phyloP scores from a whole-genome alignment of 192 early-diverging fungal species.

The Linnemannia schmuckeri region DNA sequence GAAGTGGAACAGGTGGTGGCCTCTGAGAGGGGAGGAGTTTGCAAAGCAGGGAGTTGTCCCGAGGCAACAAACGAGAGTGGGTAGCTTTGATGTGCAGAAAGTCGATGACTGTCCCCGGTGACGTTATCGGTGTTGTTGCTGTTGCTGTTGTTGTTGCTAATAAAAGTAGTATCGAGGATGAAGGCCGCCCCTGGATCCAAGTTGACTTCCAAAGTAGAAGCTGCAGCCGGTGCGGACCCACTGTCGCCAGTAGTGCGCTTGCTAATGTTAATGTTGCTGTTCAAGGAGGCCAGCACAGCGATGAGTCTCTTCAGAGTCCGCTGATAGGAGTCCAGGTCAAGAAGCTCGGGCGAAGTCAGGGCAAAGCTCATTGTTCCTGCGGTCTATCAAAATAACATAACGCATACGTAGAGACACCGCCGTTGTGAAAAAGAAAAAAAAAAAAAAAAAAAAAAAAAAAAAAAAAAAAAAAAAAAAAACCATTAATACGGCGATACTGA shows the following conservation, averaged over 20 bases:
- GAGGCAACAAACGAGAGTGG: conserved; percentile 34
- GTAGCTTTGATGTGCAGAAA: conserved; percentile 15
- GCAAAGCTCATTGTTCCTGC: conserved; percentile 37
- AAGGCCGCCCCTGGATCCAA: conserved; percentile 21
- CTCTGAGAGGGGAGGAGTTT: neutral
- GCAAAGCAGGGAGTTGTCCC: neutral
- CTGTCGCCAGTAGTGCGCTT: neutral
- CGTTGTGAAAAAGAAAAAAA: too few relatives aligned
- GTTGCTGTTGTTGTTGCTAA: neutral
- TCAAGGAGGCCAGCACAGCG: neutral
- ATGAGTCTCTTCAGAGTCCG: conserved; percentile 32
- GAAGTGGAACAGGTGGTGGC: neutral
- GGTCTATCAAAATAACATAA: conserved; percentile 22
- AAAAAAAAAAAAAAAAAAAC: neutral
- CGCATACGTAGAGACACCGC: too few relatives aligned
- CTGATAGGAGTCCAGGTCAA: conserved; percentile 33
- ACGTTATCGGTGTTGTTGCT: neutral
- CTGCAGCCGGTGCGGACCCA: neutral
- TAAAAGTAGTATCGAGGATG: conserved; percentile 21
- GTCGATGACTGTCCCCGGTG: neutral
- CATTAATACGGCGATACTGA: neutral
- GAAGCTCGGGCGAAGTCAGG: conserved; percentile 32
- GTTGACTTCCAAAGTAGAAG: neutral
- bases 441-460: neutral
- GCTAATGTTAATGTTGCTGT: neutral